Percentiles rank a stretch among this genome's conserved stretches.
These are phyloP conservation scores for Boletus semigastroideus DNA, from an alignment of 1,284 basidiomycete genomes.

Conservation along the genomic window DNA sequence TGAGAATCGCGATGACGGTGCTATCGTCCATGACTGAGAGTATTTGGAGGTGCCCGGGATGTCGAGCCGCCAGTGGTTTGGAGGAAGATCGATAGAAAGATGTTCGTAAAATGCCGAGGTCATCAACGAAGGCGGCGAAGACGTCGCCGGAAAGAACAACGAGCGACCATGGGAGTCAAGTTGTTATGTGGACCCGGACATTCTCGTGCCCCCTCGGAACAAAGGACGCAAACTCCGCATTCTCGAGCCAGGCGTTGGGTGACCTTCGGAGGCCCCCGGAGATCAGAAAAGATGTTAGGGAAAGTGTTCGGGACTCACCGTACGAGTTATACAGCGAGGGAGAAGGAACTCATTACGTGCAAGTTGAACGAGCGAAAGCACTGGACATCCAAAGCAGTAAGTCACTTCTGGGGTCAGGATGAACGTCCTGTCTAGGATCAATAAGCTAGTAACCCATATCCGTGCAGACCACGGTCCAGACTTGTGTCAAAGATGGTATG, in stretches of 20 bases:
- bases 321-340: too few species aligned
- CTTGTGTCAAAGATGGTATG: not conserved
- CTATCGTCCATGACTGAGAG: conserved; percentile 37
- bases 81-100: conserved; percentile 26
- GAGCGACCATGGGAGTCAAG: conserved; percentile 11
- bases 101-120: conserved; percentile 36
- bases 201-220: not conserved
- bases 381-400: too few species aligned
- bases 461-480: not conserved
- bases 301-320: not conserved
- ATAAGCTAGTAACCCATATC: not conserved
- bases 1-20: conserved; percentile 23
- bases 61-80: conserved; percentile 1
- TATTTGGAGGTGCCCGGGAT: conserved; percentile 32
- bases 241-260: not conserved
- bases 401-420: too few species aligned
- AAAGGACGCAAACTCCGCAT: not conserved
- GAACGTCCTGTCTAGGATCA: too few species aligned
- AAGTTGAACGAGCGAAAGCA: too few species aligned
- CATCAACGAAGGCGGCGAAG: conserved; percentile 7
- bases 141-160: conserved; percentile 7
- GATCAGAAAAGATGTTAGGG: too few species aligned
- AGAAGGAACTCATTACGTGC: too few species aligned
- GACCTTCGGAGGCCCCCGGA: not conserved
- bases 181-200: not conserved